Conservation (phyloP, 1,284 basidiomycete genomes). For the Grifola frondosa region DNA sequence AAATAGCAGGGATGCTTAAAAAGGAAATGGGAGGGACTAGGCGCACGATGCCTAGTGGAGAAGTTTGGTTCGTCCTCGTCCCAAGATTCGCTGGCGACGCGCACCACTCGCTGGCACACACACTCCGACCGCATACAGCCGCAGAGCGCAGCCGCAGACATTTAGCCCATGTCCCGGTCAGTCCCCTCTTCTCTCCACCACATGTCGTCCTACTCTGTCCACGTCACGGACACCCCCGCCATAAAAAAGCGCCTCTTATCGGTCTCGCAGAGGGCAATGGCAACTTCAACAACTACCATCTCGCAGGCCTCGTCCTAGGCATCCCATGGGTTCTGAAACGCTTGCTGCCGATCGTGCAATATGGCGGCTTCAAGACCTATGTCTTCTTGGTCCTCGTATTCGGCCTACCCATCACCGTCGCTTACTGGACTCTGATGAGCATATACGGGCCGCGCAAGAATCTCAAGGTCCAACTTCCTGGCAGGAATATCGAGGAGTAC, state of each 20-base stretch:
- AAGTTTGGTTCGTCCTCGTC: too few species aligned
- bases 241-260: conserved; percentile 81
- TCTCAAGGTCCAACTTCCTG: conserved; percentile 85
- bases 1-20: conserved; percentile 7
- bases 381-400: conserved; percentile 75
- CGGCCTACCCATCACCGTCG: conserved; percentile 77
- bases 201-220: conserved; percentile 52
- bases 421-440: conserved; percentile 91
- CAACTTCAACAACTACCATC: conserved; percentile 79
- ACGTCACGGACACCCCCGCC: conserved; percentile 59
- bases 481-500: conserved; percentile 85
- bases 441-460: conserved; percentile 82
- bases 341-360: conserved; percentile 73
- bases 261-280: conserved; percentile 87
- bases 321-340: conserved; percentile 84
- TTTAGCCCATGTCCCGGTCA: not conserved
- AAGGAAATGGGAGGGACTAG: conserved; percentile 8
- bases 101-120: conserved; percentile 18
- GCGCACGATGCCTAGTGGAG: conserved; percentile 2
- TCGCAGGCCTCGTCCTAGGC: conserved; percentile 74
- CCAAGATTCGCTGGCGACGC: too few species aligned
- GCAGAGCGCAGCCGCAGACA: conserved; percentile 1
- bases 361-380: conserved; percentile 83
- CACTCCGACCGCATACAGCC: conserved; percentile 5
- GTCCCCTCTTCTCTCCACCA: not conserved